Percentiles rank a stretch among this genome's conserved stretches.
Evolutionary conservation across 2,329 filamentous ascomycete genomes (phyloP).

Genomic region (Diaporthe australafricana): DNA sequence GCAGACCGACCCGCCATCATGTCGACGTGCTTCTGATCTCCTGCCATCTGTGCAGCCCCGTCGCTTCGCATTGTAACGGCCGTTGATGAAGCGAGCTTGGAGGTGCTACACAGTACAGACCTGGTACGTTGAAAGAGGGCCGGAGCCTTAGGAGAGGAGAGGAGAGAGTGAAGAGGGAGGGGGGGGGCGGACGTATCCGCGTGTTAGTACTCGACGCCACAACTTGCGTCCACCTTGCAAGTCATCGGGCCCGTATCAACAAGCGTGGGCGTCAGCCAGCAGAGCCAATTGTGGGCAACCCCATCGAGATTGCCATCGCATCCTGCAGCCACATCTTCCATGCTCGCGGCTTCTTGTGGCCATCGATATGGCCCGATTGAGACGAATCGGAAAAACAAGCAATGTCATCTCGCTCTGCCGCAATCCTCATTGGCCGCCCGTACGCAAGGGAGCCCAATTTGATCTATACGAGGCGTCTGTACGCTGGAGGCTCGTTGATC

Average conservation of each 20-base stretch:
- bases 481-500: constrained; percentile 36
- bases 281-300: constrained; percentile 1
- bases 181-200: constrained; percentile 14
- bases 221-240: neutral
- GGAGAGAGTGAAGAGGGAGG: neutral
- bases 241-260: neutral
- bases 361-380: constrained; percentile 29
- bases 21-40: constrained; percentile 15
- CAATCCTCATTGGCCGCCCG: constrained; percentile 29
- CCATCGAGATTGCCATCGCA: constrained; percentile 22
- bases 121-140: neutral
- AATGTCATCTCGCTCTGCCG: constrained; percentile 36
- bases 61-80: constrained; percentile 22
- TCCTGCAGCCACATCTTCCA: constrained; percentile 20
- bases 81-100: constrained; percentile 27
- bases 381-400: constrained; percentile 32
- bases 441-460: constrained; percentile 22
- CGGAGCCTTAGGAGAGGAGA: too few relatives aligned
- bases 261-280: constrained; percentile 5
- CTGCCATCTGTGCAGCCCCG: constrained; percentile 11
- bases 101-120: constrained; percentile 14
- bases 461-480: constrained; percentile 38
- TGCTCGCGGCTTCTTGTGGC: constrained; percentile 24
- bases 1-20: constrained; percentile 22
- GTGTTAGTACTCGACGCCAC: constrained; percentile 10